Evolutionary conservation across 148 eudicot genomes (phyloP).

Genomic region (Rhododendron simsii): DNA sequence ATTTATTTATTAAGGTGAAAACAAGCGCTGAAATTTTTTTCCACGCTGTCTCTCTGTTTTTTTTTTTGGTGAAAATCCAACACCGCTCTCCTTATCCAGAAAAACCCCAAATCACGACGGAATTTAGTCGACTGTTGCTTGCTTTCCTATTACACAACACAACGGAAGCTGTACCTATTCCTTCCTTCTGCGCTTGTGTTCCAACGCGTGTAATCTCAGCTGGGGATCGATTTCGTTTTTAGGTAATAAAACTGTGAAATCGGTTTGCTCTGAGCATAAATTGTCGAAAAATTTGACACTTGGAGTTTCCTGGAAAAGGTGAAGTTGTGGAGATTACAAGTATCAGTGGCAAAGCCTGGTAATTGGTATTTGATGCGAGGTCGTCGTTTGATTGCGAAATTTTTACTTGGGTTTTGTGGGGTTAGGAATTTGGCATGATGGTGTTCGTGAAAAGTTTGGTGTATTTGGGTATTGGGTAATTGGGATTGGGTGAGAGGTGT

Average conservation of each 20-base stretch:
- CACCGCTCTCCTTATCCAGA: not conserved
- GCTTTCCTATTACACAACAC: not conserved
- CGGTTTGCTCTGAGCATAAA: not conserved
- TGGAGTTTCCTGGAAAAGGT: not conserved
- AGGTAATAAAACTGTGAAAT: not conserved
- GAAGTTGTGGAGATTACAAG: not conserved
- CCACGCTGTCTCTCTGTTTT: too few species aligned
- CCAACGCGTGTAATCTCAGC: not conserved
- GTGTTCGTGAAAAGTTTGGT: not conserved
- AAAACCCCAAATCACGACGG: not conserved
- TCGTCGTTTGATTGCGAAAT: not conserved
- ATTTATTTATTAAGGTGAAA: too few species aligned
- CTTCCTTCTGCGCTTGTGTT: not conserved
- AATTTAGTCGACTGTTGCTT: constrained; percentile 4
- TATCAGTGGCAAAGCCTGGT: not conserved
- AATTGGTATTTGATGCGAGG: not conserved
- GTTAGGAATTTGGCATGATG: not conserved
- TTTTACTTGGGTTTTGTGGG: not conserved
- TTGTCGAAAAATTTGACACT: not conserved
- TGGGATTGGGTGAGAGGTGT: not conserved
- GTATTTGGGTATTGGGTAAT: not conserved
- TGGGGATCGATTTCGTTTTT: not conserved
- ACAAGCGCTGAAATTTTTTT: too few species aligned
- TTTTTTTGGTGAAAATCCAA: too few species aligned
- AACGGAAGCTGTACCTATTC: not conserved